phyloP scores from a whole-genome alignment of 768 basidiomycete species.

The Mycena albidolilacea region DNA sequence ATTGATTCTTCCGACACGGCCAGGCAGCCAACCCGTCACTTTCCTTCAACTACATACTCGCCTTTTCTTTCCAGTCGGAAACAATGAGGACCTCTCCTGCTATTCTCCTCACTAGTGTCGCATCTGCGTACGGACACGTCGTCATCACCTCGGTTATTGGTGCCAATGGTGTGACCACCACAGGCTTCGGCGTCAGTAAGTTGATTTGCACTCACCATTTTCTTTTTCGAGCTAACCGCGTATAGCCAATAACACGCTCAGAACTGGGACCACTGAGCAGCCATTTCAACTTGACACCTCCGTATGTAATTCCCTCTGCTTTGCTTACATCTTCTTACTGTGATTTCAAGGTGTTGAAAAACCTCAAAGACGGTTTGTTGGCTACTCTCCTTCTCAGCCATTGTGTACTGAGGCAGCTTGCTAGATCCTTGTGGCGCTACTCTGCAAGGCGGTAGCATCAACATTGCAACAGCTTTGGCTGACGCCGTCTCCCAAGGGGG shows the following conservation, averaged over 20 bases:
- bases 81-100: constrained; percentile 40
- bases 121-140: constrained; percentile 44
- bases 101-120: constrained; percentile 32
- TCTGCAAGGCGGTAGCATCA: constrained; percentile 42
- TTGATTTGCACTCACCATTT: neutral
- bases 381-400: neutral
- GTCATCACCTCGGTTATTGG: constrained; percentile 44
- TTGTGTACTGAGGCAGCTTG: neutral
- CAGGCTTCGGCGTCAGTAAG: constrained; percentile 45
- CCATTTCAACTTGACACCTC: constrained; percentile 48
- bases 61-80: neutral
- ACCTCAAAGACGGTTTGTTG: constrained; percentile 37
- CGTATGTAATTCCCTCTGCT: constrained; percentile 19
- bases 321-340: neutral
- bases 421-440: constrained; percentile 46
- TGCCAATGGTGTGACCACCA: constrained; percentile 45
- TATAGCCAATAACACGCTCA: constrained; percentile 38
- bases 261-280: constrained; percentile 44
- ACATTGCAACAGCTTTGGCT: constrained; percentile 40
- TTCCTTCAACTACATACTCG: constrained; percentile 17
- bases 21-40: constrained; percentile 31
- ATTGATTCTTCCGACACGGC: constrained; percentile 11
- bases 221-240: neutral
- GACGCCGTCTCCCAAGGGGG: constrained; percentile 36
- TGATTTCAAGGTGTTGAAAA: constrained; percentile 33